A percentile compares a stretch with the other conserved stretches of the same genome.
Evolutionary conservation across 768 basidiomycete species (phyloP).

Genomic region (Lactarius hengduanensis): DNA sequence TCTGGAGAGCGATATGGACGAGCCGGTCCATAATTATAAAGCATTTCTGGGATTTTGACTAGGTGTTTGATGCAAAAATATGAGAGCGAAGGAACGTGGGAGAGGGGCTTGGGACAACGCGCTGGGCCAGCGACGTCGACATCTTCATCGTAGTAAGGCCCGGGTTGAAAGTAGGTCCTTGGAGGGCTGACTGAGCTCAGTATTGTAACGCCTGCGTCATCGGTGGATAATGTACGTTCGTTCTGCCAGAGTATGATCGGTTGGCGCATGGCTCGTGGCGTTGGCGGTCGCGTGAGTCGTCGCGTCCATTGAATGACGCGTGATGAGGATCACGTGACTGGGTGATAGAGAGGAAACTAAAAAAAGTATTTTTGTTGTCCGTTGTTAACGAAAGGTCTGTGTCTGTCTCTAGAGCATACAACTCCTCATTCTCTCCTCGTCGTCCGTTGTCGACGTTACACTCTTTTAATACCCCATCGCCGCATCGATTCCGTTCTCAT

Average conservation of each 20-base stretch:
- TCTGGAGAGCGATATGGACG: slow-evolving; percentile 39
- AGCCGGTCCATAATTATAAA: slow-evolving; percentile 38
- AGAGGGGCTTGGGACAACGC: not conserved
- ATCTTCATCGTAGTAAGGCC: slow-evolving; percentile 21
- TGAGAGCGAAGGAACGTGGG: slow-evolving; percentile 49
- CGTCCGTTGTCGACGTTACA: slow-evolving; percentile 16
- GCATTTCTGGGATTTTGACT: slow-evolving; percentile 44
- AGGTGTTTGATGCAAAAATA: slow-evolving; percentile 51
- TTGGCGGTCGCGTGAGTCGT: not conserved
- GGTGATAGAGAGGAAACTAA: not conserved
- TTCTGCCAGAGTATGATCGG: slow-evolving; percentile 28
- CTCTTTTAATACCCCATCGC: slow-evolving; percentile 23
- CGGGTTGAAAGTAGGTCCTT: slow-evolving; percentile 17
- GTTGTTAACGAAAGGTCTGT: not conserved
- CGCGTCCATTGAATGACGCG: not conserved
- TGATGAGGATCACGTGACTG: slow-evolving; percentile 3
- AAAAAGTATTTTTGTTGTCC: not conserved
- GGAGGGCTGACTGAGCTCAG: slow-evolving; percentile 21
- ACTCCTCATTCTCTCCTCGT: slow-evolving; percentile 4
- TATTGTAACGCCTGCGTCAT: slow-evolving; percentile 26
- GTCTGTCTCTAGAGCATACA: slow-evolving; percentile 5
- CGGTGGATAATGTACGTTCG: slow-evolving; percentile 8
- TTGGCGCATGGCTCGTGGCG: slow-evolving; percentile 12
- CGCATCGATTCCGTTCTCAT: slow-evolving; percentile 11
- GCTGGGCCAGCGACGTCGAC: not conserved